A percentile compares a stretch with the other conserved stretches of the same genome.
Conservation (phyloP, 179 eudicot species). For the Dionaea muscipula region DNA sequence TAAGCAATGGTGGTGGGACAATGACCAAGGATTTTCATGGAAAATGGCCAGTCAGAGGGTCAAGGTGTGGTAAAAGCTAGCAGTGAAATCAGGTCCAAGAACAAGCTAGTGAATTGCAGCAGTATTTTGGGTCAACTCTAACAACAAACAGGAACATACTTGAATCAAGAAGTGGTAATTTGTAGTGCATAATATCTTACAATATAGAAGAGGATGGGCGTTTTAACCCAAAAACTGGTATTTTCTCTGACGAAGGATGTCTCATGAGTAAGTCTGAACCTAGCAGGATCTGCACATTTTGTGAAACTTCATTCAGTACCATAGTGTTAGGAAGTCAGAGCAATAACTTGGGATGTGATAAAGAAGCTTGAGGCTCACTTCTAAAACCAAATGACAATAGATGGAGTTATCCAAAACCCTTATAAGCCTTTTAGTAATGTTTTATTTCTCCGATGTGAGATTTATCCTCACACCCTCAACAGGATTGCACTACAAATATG, state of each 20-base stretch:
- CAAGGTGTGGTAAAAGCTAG: neutral
- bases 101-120: too few species aligned
- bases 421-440: too few species aligned
- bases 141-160: too few species aligned
- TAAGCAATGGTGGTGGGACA: neutral
- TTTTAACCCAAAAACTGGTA: conserved; percentile 39
- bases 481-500: too few species aligned
- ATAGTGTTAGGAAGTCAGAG: neutral
- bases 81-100: too few species aligned
- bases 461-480: too few species aligned
- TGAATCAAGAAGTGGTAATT: too few species aligned
- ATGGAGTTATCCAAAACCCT: too few species aligned
- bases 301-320: neutral
- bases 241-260: conserved; percentile 62
- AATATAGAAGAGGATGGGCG: conserved; percentile 32
- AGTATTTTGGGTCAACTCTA: too few species aligned
- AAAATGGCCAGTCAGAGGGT: neutral
- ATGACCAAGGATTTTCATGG: neutral
- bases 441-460: too few species aligned
- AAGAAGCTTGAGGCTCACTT: too few species aligned
- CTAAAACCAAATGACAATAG: too few species aligned
- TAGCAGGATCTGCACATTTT: conserved; percentile 35
- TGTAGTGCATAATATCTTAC: conserved; percentile 33
- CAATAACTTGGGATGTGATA: neutral
- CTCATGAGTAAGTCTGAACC: conserved; percentile 62